Base-by-base conservation (phyloP, 2,329 filamentous ascomycete species). In the Pestalotiopsis sp. region DNA sequence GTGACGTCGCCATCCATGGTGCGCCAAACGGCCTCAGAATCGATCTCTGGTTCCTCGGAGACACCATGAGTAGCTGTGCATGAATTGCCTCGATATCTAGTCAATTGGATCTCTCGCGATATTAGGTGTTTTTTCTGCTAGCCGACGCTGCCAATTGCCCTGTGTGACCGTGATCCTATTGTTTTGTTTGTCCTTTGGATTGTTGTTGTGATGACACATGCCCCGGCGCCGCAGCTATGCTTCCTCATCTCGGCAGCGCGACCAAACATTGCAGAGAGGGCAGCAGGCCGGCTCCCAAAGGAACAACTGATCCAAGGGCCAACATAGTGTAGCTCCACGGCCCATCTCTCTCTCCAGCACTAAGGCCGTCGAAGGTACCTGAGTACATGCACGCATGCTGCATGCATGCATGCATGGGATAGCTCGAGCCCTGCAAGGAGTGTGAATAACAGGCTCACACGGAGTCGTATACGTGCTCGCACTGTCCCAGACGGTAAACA, bases 1-100 rank as follows among this genome's bases (percentile, higher is more conserved):
- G 62, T 64, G 62, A 64, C 62, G 62, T 64, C 62, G 62, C 39
- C 62, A 64, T 52, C 39, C 62, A 64, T 52, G 41, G n/a, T 62
- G 59, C 59, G 59, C 59, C 59, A 62, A 36, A 62, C 27, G 59
- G 31, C 59, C 59, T 62, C 59, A 39, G 45, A 36, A 38, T 36
- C 23, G 11, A 59, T 59, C 27, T 59, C 57, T 36, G 23, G 57
- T 23, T 23, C 23, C 57, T 36, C 27, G 57, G 23, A 17, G 57
- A 13, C 13, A 23, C 57, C 57, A 59, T 59, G 57, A 59, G 57
- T 36, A 36, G 31, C 13, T 36, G 27, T 52, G 57, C 57, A 59
- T 59, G 23, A 59, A 59, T 59, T 59, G 57, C 57, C 57, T 23
- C 57, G 23, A 59, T 59, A 23, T 59, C 57, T 27, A 36, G 57